phyloP scores from a whole-genome alignment of 805 yeast species.

The Candida xyloterini region DNA sequence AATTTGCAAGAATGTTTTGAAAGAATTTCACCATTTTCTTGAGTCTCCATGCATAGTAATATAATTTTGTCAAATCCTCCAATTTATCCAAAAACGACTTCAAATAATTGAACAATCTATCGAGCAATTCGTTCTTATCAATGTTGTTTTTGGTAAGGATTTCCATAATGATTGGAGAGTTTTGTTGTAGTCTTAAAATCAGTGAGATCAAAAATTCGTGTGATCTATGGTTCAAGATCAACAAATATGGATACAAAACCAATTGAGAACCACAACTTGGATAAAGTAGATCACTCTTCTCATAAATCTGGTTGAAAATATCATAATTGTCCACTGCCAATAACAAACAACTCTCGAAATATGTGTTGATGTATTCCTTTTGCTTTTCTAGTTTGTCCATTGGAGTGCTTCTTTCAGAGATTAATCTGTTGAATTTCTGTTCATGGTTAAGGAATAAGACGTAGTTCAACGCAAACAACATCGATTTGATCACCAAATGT shows the following conservation, averaged over 20 bases:
- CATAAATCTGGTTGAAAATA: conserved; percentile 33
- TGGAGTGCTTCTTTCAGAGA: conserved; percentile 29
- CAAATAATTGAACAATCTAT: conserved; percentile 33
- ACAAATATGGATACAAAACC: conserved; percentile 45
- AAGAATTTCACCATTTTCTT: conserved; percentile 40
- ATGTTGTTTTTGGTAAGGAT: conserved; percentile 34
- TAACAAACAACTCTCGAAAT: conserved; percentile 35
- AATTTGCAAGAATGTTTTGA: conserved; percentile 34
- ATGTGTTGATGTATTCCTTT: conserved; percentile 31
- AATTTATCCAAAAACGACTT: conserved; percentile 35
- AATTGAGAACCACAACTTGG: conserved; percentile 44
- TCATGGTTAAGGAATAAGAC: conserved; percentile 39
- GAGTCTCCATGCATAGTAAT: conserved; percentile 46
- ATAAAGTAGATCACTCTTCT: conserved; percentile 26
- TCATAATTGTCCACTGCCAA: conserved; percentile 38
- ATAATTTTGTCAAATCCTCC: conserved; percentile 36
- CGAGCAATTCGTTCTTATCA: conserved; percentile 33
- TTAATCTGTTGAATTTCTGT: conserved; percentile 33
- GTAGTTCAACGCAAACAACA: conserved; percentile 50
- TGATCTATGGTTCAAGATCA: conserved; percentile 54
- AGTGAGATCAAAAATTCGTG: conserved; percentile 57
- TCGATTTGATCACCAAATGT: conserved; percentile 40
- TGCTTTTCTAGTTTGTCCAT: conserved; percentile 32
- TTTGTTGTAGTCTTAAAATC: conserved; percentile 44
- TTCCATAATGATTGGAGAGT: conserved; percentile 33